Evolutionary conservation across 2,329 filamentous ascomycete species (phyloP).

Genomic region (Claviceps sp.): DNA sequence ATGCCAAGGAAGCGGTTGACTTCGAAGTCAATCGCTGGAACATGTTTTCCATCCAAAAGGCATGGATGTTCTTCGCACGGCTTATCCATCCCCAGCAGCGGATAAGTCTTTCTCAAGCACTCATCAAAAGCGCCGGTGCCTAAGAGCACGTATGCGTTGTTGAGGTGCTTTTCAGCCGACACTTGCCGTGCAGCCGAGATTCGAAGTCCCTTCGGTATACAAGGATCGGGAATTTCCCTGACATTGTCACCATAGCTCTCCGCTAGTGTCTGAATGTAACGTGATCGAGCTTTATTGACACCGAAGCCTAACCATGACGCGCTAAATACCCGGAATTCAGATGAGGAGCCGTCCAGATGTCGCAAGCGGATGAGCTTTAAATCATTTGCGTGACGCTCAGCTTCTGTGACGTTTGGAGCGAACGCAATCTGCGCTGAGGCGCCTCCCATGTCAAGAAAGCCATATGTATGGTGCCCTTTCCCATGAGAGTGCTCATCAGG

Average conservation of each 20-base stretch:
- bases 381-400: slow-evolving; percentile 78
- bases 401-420: slow-evolving; percentile 83
- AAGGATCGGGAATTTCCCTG: slow-evolving; percentile 75
- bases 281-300: slow-evolving; percentile 79
- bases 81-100: slow-evolving; percentile 78
- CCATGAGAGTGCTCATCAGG: slow-evolving; percentile 65
- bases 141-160: slow-evolving; percentile 41
- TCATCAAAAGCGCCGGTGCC: slow-evolving; percentile 82
- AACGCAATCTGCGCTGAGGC: slow-evolving; percentile 97
- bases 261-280: slow-evolving; percentile 69
- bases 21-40: slow-evolving; percentile 90
- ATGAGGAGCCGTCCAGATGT: slow-evolving; percentile 60
- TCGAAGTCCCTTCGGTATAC: slow-evolving; percentile 65
- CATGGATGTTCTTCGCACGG: slow-evolving; percentile 76
- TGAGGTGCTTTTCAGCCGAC: slow-evolving; percentile 17
- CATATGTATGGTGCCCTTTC: slow-evolving; percentile 85
- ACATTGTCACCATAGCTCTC: slow-evolving; percentile 47
- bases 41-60: slow-evolving; percentile 79
- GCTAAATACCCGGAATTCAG: slow-evolving; percentile 85
- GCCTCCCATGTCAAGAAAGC: slow-evolving; percentile 96
- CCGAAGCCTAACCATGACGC: slow-evolving; percentile 96
- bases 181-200: slow-evolving; percentile 54
- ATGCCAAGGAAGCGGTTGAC: slow-evolving; percentile 97
- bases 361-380: slow-evolving; percentile 76
- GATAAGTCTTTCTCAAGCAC: slow-evolving; percentile 70